These are phyloP conservation scores for Yamadazyma dushanensis DNA, from an alignment of 1,139 yeast genomes.

Conservation along the genomic window DNA sequence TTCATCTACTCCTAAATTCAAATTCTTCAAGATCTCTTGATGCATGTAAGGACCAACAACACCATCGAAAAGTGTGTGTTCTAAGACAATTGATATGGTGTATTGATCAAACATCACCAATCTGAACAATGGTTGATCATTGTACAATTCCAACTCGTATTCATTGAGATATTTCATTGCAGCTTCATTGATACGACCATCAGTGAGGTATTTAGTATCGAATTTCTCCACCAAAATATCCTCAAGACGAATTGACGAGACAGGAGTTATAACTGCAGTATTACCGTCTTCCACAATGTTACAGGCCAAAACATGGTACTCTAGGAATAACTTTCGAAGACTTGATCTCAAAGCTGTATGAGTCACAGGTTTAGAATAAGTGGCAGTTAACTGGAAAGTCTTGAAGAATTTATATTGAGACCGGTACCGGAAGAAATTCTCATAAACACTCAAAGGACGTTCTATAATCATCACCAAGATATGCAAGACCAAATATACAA, in stretches of 20 bases:
- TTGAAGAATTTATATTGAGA: conserved; percentile 29
- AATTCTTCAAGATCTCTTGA: conserved; percentile 32
- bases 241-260: conserved; percentile 21
- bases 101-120: conserved; percentile 25
- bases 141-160: conserved; percentile 24
- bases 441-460: conserved; percentile 33
- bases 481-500: too few relatives aligned
- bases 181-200: conserved; percentile 25
- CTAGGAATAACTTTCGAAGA: conserved; percentile 32
- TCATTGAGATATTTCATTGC: conserved; percentile 28
- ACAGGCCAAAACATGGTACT: conserved; percentile 35
- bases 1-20: conserved; percentile 11
- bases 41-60: conserved; percentile 41
- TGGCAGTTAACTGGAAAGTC: conserved; percentile 37
- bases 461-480: conserved; percentile 7
- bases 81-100: conserved; percentile 32
- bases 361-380: conserved; percentile 27
- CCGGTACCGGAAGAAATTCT: conserved; percentile 37
- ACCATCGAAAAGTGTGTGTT: conserved; percentile 47
- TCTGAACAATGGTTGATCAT: conserved; percentile 32
- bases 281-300: conserved; percentile 25
- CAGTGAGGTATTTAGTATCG: conserved; percentile 15
- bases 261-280: conserved; percentile 24
- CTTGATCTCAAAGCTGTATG: conserved; percentile 25
- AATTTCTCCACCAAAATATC: conserved; percentile 25